Evolutionary conservation across 2,329 filamentous ascomycete genomes (phyloP).

Genomic region (Talaromyces sp.): DNA sequence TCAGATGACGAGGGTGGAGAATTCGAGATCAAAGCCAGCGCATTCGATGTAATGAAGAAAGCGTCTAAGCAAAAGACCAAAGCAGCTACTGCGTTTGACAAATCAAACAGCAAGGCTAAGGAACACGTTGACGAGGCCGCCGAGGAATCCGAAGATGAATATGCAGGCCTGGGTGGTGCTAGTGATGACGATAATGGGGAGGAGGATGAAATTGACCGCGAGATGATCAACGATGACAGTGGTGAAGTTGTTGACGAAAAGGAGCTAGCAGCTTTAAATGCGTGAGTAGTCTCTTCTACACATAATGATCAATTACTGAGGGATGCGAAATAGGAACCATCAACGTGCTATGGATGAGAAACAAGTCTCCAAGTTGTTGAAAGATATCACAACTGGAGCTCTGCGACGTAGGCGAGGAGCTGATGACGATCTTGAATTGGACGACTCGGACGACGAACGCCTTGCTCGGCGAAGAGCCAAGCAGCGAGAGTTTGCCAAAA

Average conservation of each 20-base stretch:
- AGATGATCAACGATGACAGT: constrained; percentile 86
- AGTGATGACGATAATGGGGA: constrained; percentile 82
- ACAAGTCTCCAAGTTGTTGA: constrained; percentile 84
- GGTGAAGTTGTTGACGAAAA: constrained; percentile 75
- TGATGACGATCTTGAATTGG: constrained; percentile 76
- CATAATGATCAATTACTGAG: constrained; percentile 20
- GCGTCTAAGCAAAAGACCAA: constrained; percentile 53
- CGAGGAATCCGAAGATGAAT: constrained; percentile 97
- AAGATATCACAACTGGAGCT: constrained; percentile 84
- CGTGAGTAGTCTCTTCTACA: constrained; percentile 59
- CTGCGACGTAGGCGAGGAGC: constrained; percentile 73
- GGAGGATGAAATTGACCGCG: constrained; percentile 71
- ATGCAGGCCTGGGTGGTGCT: constrained; percentile 84
- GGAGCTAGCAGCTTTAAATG: constrained; percentile 79
- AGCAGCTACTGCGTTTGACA: constrained; percentile 64
- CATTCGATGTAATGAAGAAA: constrained; percentile 70
- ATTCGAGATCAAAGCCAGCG: constrained; percentile 46
- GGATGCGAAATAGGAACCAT: constrained; percentile 59
- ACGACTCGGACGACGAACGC: constrained; percentile 81
- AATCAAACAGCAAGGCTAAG: constrained; percentile 81
- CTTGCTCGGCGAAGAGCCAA: constrained; percentile 76
- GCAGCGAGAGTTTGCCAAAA: constrained; percentile 82
- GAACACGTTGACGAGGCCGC: constrained; percentile 89
- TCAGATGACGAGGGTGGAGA: constrained; percentile 42
- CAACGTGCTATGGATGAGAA: constrained; percentile 80